A percentile compares a stretch with the other conserved stretches of the same genome.
phyloP scores from a whole-genome alignment of 129 eudicot species.

The Smallanthus sonchifolius region DNA sequence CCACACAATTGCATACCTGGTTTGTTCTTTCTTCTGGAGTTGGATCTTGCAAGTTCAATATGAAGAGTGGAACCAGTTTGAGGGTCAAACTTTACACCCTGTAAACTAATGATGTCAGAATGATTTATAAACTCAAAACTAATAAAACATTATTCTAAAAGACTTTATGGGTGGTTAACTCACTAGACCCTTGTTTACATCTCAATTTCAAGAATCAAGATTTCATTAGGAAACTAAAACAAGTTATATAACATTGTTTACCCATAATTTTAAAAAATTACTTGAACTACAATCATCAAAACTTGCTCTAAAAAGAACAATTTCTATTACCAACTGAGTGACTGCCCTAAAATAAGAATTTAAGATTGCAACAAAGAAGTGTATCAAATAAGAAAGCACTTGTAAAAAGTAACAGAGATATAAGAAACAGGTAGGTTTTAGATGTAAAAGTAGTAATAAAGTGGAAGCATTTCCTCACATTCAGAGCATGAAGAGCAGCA shows the following conservation, averaged over 20 bases:
- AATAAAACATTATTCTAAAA: neutral
- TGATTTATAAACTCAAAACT: neutral
- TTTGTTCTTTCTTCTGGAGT: conserved; percentile 72
- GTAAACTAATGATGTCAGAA: conserved; percentile 16
- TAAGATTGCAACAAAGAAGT: neutral
- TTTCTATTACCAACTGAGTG: neutral
- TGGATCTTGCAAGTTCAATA: conserved; percentile 90
- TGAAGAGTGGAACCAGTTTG: conserved; percentile 83
- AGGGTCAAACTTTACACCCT: conserved; percentile 96
- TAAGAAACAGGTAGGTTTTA: neutral
- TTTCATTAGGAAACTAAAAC: neutral
- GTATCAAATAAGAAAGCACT: neutral
- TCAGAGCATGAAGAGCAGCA: conserved; percentile 64
- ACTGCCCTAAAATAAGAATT: neutral
- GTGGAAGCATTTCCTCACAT: conserved; percentile 44
- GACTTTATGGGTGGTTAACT: neutral
- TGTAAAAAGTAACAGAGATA: neutral
- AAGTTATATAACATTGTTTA: neutral
- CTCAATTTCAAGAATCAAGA: neutral
- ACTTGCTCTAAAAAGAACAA: neutral
- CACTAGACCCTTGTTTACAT: conserved; percentile 9
- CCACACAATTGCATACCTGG: conserved; percentile 42
- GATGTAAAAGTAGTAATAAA: neutral
- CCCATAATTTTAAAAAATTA: neutral
- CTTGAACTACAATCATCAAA: neutral